Evolutionary conservation across 768 basidiomycete species (phyloP).

Genomic region (Russula lepida): DNA sequence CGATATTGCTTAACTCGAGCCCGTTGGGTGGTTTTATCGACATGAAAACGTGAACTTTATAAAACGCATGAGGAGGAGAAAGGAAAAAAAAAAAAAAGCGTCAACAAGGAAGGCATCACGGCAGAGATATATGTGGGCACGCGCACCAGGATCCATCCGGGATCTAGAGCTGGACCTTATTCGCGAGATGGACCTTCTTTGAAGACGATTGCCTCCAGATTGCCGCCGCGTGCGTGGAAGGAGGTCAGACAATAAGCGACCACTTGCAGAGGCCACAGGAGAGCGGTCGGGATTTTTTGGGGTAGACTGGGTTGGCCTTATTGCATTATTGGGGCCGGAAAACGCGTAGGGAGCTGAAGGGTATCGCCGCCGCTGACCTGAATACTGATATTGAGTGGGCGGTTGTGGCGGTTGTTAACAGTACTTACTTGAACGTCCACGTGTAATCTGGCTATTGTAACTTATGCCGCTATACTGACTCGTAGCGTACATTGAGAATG

Average conservation of each 20-base stretch:
- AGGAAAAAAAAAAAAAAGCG: neutral
- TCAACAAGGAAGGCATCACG: neutral
- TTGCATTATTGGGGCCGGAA: too few relatives aligned
- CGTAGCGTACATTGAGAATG: neutral
- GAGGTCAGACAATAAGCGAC: constrained; percentile 23
- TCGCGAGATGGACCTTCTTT: constrained; percentile 27
- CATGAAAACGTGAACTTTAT: constrained; percentile 62
- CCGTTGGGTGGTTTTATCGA: constrained; percentile 60
- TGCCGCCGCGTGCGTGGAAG: constrained; percentile 33
- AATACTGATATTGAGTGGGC: constrained; percentile 16
- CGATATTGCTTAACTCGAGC: constrained; percentile 39
- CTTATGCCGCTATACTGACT: constrained; percentile 4
- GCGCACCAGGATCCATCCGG: constrained; percentile 25
- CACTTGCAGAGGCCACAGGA: neutral
- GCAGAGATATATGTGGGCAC: neutral
- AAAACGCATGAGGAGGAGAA: neutral
- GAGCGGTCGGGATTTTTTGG: too few relatives aligned
- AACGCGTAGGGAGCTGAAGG: too few relatives aligned
- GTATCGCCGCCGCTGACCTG: constrained; percentile 16
- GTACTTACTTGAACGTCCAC: constrained; percentile 4
- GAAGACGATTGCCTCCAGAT: constrained; percentile 28
- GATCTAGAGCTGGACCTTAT: constrained; percentile 30
- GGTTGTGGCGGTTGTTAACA: constrained; percentile 18
- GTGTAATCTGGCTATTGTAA: constrained; percentile 4
- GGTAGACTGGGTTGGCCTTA: too few relatives aligned